phyloP scores from a whole-genome alignment of 306 rosid species.

The Bauhinia variegata region DNA sequence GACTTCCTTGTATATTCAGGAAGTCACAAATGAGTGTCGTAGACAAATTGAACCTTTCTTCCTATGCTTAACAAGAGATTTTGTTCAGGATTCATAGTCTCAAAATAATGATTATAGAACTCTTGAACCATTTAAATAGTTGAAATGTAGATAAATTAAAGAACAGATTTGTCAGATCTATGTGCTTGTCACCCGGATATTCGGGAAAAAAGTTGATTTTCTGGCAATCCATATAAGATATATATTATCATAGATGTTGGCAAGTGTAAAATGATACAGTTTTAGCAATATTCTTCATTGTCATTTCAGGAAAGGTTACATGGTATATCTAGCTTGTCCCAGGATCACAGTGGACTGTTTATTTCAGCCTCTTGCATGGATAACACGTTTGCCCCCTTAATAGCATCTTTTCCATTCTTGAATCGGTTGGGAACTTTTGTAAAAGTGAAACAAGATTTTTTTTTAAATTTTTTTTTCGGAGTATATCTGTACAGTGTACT shows the following conservation, averaged over 20 bases:
- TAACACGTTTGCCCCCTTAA: constrained; percentile 58
- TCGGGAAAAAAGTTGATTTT: neutral
- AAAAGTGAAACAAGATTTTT: neutral
- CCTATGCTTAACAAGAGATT: neutral
- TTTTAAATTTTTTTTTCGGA: constrained; percentile 47
- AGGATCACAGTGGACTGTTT: constrained; percentile 78
- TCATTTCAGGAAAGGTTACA: constrained; percentile 75
- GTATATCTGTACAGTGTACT: constrained; percentile 72
- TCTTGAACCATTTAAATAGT: neutral
- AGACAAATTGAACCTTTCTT: constrained; percentile 16
- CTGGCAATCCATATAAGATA: neutral
- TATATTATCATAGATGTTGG: constrained; percentile 17
- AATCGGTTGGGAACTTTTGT: neutral
- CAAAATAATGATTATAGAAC: neutral
- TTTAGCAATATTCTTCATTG: constrained; percentile 25
- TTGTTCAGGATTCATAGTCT: constrained; percentile 11
- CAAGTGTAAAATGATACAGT: constrained; percentile 2
- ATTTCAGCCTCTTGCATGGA: constrained; percentile 96
- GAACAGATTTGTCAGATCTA: constrained; percentile 12
- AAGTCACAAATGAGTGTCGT: constrained; percentile 12
- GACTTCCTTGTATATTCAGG: constrained; percentile 22
- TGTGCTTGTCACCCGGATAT: constrained; percentile 10
- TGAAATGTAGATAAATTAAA: constrained; percentile 14
- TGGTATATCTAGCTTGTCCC: constrained; percentile 96
- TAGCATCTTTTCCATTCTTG: neutral